Evolutionary conservation across 257 asterid genomes (phyloP), one percentile per base, ranked within the genome.

Genomic region (Solanum rostratum): DNA sequence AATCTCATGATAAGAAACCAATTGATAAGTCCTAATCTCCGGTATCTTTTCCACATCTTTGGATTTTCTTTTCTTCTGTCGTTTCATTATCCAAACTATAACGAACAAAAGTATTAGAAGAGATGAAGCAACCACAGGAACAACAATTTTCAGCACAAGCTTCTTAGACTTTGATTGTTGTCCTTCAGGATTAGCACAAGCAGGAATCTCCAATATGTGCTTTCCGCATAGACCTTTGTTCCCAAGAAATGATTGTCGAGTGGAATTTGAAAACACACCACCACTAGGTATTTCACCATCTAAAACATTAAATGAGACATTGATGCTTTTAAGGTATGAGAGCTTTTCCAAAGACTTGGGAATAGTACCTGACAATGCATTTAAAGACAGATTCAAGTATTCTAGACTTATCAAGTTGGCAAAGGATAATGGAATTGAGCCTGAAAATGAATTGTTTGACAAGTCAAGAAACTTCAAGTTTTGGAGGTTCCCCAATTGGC

Each of bases 1-100:
- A 80, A 89, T 79, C 84, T 89, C 87, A 1, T 13, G 81, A 66
- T 89, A 88, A 15, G 88, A 22, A 73, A 88, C 19, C 14, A 43
- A 53, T 63, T 20, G 85, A 46, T 53, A 83, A n/a, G 83, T 69
- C 55, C 11, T 24, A 18, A 74, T 45, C 7, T 62, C 86, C 2
- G 33, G 15, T 22, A 74, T 20, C 83, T 83, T 88, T 74, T 46
- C 60, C 0, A 76, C 37, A 9, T 86, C 89, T 9, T 60, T 79
- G 43, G 22, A 10, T 53, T 74, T 83, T 18, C 8, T 54, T 81
- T 78, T 83, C 41, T 73, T 83, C 59, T 79, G 29, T 29, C 82
- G 12, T 18, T 52, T 16, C 68, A 79, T 16, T 20, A 85, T 54
- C 88, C 88, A 87, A 24, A 80, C 15, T 9, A 74, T 80, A 6